Conservation (phyloP, 352 stramenopile species). For the Pythium guiyangense region DNA sequence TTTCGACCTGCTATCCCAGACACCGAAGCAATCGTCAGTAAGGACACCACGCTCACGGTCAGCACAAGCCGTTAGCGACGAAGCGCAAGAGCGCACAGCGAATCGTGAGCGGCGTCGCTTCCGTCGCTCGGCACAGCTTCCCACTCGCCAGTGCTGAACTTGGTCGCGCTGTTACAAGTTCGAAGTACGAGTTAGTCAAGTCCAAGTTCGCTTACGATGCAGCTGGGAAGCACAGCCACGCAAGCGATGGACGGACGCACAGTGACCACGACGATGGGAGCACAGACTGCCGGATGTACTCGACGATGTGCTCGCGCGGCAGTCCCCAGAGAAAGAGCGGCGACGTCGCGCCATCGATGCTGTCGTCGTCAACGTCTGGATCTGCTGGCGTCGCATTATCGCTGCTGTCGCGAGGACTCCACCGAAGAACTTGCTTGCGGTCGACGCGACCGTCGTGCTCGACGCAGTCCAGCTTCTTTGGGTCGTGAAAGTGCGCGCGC, state of each 20-base stretch:
- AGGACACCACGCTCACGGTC: no score
- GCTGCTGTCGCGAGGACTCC: slow-evolving; percentile 1
- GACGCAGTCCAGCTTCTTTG: slow-evolving; percentile 15
- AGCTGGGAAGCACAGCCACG: background rate
- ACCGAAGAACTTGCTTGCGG: slow-evolving; percentile 45
- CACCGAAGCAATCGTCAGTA: background rate
- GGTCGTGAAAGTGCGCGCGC: slow-evolving; percentile 39
- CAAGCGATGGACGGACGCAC: slow-evolving; percentile 27
- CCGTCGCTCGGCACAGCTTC: slow-evolving; percentile 25
- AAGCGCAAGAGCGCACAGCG: slow-evolving; percentile 1
- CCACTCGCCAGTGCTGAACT: slow-evolving; percentile 33
- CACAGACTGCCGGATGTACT: slow-evolving; percentile 75
- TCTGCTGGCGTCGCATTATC: background rate
- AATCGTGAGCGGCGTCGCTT: background rate
- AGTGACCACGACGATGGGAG: slow-evolving; percentile 56
- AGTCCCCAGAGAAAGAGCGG: slow-evolving; percentile 58
- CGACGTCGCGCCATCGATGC: slow-evolving; percentile 13
- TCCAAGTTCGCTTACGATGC: background rate
- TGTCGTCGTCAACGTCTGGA: background rate
- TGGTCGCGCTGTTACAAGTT: slow-evolving; percentile 19
- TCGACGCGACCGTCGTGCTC: slow-evolving; percentile 39
- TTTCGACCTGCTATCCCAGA: slow-evolving; percentile 4
- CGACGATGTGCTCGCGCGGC: slow-evolving; percentile 64
- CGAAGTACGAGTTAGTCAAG: no score
- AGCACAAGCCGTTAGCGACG: background rate